These are phyloP conservation scores for Epithemia pelagica DNA, from an alignment of 108 stramenopile genomes.

Conservation along the genomic window DNA sequence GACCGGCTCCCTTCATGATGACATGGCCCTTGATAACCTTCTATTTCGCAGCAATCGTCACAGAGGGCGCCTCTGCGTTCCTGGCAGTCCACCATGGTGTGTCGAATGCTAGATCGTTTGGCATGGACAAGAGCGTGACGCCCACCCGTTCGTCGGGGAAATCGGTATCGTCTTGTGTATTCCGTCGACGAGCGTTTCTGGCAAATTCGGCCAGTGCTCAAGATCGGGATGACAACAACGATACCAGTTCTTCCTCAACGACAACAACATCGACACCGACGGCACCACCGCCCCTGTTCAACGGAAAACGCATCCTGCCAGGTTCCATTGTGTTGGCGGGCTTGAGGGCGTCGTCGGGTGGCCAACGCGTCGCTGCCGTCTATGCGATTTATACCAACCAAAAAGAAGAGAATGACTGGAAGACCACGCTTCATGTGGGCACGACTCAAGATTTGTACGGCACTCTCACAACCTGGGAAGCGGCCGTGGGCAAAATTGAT, in stretches of 20 bases:
- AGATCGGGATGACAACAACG: not conserved
- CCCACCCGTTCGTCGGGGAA: too few relatives aligned
- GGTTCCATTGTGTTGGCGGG: slow-evolving; percentile 46
- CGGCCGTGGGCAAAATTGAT: slow-evolving; percentile 26
- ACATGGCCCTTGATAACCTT: too few relatives aligned
- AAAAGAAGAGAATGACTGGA: slow-evolving; percentile 62
- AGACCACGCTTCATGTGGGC: slow-evolving; percentile 50
- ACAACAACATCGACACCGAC: not conserved
- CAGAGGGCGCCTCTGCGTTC: too few relatives aligned
- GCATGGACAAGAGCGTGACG: too few relatives aligned
- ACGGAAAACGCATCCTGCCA: slow-evolving; percentile 69
- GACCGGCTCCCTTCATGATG: too few relatives aligned
- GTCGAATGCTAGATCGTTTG: too few relatives aligned
- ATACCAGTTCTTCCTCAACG: not conserved
- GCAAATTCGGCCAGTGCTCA: not conserved
- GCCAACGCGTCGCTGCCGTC: slow-evolving; percentile 49
- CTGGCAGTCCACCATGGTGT: too few relatives aligned
- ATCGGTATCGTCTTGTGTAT: too few relatives aligned
- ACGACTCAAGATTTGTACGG: slow-evolving; percentile 49
- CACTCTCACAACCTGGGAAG: slow-evolving; percentile 18
- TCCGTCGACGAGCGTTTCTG: not conserved
- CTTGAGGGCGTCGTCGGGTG: slow-evolving; percentile 29
- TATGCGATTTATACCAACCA: slow-evolving; percentile 70
- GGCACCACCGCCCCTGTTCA: slow-evolving; percentile 46
- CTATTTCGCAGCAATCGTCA: too few relatives aligned